These are phyloP conservation scores for Sclerotinia sclerotiorum DNA, from an alignment of 2,329 filamentous ascomycete genomes.

Conservation along the genomic window DNA sequence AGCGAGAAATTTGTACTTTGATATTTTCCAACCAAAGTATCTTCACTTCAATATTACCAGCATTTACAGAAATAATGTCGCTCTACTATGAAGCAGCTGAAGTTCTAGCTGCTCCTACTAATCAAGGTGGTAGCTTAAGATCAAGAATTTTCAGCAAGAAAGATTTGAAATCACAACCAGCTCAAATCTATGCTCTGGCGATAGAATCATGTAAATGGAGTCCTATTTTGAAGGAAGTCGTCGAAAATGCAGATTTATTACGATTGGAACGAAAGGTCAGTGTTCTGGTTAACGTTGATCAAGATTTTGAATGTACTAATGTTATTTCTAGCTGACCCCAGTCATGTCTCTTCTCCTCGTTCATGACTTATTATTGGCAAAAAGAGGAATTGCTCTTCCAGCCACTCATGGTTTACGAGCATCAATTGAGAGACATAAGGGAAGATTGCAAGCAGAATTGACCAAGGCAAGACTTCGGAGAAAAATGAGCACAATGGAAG, in stretches of 20 bases:
- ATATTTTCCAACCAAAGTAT: conserved; percentile 17
- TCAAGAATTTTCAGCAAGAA: conserved; percentile 77
- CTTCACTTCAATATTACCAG: neutral
- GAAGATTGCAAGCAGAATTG: conserved; percentile 76
- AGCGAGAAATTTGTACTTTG: conserved; percentile 14
- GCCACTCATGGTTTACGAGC: conserved; percentile 74
- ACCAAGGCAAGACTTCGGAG: conserved; percentile 74
- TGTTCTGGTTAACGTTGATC: neutral
- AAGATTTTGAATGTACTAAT: conserved; percentile 13
- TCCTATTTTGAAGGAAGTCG: conserved; percentile 78
- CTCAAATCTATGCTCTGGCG: conserved; percentile 83
- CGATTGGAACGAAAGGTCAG: conserved; percentile 79
- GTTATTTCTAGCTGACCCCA: conserved; percentile 66
- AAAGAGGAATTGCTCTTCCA: conserved; percentile 78
- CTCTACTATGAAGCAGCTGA: conserved; percentile 90
- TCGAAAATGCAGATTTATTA: conserved; percentile 76
- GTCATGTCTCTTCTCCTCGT: conserved; percentile 76
- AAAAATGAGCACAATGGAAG: conserved; percentile 66
- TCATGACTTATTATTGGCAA: conserved; percentile 82
- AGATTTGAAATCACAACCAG: conserved; percentile 71
- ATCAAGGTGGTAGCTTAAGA: conserved; percentile 81
- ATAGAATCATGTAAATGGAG: conserved; percentile 92
- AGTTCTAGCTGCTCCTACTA: conserved; percentile 63
- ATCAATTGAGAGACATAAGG: conserved; percentile 77
- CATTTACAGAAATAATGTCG: conserved; percentile 61